Conservation (phyloP, 1,139 yeast species). For the Geotrichum bryndzae region DNA sequence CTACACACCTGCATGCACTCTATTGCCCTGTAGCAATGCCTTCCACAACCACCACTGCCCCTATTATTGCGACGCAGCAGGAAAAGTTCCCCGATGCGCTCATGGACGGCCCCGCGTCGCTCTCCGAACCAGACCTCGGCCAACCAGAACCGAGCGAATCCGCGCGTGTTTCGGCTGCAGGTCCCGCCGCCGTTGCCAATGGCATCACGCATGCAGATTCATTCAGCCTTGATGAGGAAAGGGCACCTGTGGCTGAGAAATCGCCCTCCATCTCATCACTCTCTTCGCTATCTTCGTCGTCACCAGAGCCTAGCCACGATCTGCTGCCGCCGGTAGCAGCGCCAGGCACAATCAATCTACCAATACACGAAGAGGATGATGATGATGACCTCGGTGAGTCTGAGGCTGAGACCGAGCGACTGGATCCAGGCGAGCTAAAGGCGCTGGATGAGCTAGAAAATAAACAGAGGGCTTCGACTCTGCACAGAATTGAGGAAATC, state of each 20-base stretch:
- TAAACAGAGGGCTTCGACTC: not conserved
- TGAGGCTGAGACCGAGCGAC: conserved; percentile 75
- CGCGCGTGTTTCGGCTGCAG: not conserved
- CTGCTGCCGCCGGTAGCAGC: conserved; percentile 4
- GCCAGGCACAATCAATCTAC: not conserved
- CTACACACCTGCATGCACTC: not conserved
- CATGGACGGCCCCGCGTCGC: not conserved
- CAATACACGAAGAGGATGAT: not conserved
- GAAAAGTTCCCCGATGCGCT: not conserved
- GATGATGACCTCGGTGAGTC: conserved; percentile 36
- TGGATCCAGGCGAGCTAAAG: conserved; percentile 40
- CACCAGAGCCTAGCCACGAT: conserved; percentile 9
- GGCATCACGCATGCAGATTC: not conserved
- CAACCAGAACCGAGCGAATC: not conserved
- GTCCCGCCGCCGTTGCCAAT: not conserved
- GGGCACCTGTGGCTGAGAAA: not conserved
- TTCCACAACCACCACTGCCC: not conserved
- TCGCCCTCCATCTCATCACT: conserved; percentile 15
- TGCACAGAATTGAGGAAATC: conserved; percentile 3
- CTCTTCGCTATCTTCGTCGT: conserved; percentile 15
- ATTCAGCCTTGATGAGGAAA: not conserved
- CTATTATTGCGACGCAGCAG: not conserved
- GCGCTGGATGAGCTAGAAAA: conserved; percentile 4
- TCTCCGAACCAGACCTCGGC: not conserved
- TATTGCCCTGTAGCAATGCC: not conserved